Evolutionary conservation across 1,284 basidiomycete genomes (phyloP).

Genomic region (Cutaneotrichosporon dermatis): DNA sequence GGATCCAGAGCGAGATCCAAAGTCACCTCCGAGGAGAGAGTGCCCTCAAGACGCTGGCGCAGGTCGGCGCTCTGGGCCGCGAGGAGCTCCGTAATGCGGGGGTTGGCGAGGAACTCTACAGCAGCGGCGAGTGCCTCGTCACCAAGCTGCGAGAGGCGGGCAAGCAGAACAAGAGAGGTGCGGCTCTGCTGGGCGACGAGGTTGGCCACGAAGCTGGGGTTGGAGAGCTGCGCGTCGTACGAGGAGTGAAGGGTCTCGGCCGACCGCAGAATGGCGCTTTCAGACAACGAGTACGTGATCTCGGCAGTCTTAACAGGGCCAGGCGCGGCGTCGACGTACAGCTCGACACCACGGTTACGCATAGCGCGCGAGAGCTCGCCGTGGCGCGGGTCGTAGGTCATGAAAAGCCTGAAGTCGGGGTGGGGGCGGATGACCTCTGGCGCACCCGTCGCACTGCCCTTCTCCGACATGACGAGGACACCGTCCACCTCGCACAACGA

Average conservation of each 20-base stretch:
- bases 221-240: background rate
- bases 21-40: slow-evolving; percentile 16
- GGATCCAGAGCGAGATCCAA: slow-evolving; percentile 35
- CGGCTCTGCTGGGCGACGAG: slow-evolving; percentile 16
- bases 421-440: slow-evolving; percentile 78
- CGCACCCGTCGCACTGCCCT: slow-evolving; percentile 66
- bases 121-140: slow-evolving; percentile 6
- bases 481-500: slow-evolving; percentile 90
- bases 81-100: slow-evolving; percentile 5
- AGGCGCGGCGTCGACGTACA: slow-evolving; percentile 49
- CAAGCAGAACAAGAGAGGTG: background rate
- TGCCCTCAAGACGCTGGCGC: background rate
- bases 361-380: slow-evolving; percentile 97
- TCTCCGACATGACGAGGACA: slow-evolving; percentile 76
- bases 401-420: slow-evolving; percentile 84
- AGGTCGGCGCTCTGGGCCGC: background rate
- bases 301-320: background rate
- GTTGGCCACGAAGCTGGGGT: slow-evolving; percentile 10
- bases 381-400: slow-evolving; percentile 84
- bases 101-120: slow-evolving; percentile 10
- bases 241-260: slow-evolving; percentile 2
- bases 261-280: slow-evolving; percentile 9
- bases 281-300: slow-evolving; percentile 10
- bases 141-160: background rate
- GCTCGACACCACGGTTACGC: slow-evolving; percentile 94